phyloP scores from a whole-genome alignment of 176 grass and related monocot species.

The Oryza punctata region DNA sequence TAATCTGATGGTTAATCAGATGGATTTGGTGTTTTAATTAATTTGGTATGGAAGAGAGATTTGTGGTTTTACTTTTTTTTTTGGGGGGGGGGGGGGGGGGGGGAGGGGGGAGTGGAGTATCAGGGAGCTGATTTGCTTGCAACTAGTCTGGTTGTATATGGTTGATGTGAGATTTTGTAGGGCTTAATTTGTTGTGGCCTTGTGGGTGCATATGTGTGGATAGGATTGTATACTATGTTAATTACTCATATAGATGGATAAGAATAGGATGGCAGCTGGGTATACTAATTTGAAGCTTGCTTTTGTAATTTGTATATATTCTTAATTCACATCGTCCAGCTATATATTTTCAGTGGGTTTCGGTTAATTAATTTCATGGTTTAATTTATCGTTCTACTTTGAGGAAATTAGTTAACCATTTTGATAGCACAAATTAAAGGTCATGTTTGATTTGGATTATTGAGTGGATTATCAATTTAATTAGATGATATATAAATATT shows the following conservation, averaged over 20 bases:
- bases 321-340: neutral
- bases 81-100: too few relatives aligned
- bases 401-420: neutral
- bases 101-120: neutral
- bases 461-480: too few relatives aligned
- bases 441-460: too few relatives aligned
- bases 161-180: slow-evolving; percentile 3
- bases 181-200: neutral
- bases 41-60: slow-evolving; percentile 5
- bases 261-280: too few relatives aligned
- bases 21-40: slow-evolving; percentile 20
- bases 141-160: slow-evolving; percentile 1
- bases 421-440: too few relatives aligned
- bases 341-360: neutral
- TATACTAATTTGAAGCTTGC: neutral
- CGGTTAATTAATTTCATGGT: neutral
- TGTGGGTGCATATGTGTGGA: neutral
- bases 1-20: neutral
- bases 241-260: neutral
- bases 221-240: neutral
- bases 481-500: too few relatives aligned
- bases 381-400: neutral
- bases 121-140: neutral
- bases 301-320: neutral
- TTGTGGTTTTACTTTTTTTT: slow-evolving; percentile 20